Evolutionary conservation across 768 basidiomycete species (phyloP), one percentile per base, ranked within the genome.

Genomic region (Amanita pseudoporphyria): DNA sequence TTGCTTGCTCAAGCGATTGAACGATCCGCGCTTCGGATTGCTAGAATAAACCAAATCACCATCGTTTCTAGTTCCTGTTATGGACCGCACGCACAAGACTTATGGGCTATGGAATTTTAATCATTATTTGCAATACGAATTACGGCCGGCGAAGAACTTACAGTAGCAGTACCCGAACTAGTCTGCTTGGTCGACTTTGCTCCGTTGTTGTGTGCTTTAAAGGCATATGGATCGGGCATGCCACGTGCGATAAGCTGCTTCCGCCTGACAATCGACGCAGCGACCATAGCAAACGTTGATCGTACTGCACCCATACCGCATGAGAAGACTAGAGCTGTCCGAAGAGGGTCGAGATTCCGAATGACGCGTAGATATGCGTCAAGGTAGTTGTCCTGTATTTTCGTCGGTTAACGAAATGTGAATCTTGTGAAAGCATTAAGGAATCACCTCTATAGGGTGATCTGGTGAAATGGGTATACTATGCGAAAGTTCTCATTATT

Each of bases 291-390:
- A 60, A 96, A 98, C 0, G 94, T 97, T 2, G 93, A 94, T 16
- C 95, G 78, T 1, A 97, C 94, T 2, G 90, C 91, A 39, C 96
- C 96, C 82, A 95, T 92, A 28, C 96, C 95, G 62, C 95, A 97
- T 43, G 87, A 92, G 63, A 98, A 97, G 3, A 98, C 87, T 16
- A 98, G 70, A 0, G 87, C 82, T 0, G 91, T 92, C 14, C 71
- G 71, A 3, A 84, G 67, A 2, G 95, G 94, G 57, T 95, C 88
- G 0, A 85, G 78, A 33, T 76, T 65, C 54, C 81, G 79, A 52
- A 99, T 85, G 30, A 95, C 82, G 3, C 73, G 75, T 16, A 94
- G 71, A 62, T 97, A 99, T 1, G 88, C 87, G 64, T 98, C 96
- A 14, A 99, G 79, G 64, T 99, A 97, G 60, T 94, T 93, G 64